These are phyloP conservation scores for Samsoniella hepiali DNA, from an alignment of 2,329 filamentous ascomycete species.

Conservation along the genomic window DNA sequence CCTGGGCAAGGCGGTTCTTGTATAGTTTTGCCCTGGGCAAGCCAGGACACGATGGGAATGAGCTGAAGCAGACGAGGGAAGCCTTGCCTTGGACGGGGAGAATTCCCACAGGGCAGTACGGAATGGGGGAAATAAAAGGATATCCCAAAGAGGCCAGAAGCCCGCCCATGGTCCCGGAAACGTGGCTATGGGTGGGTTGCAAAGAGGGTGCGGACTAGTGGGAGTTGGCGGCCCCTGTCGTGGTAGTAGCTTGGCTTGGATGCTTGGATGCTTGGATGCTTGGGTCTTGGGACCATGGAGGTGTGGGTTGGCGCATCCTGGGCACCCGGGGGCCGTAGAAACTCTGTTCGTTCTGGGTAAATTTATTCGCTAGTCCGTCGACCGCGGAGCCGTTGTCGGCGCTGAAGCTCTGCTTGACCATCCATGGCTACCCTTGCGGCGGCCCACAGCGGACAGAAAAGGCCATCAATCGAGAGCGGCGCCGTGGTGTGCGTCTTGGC, in stretches of 20 bases:
- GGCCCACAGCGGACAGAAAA: constrained; percentile 5
- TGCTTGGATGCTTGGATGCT: background rate
- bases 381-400: constrained; percentile 5
- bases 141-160: constrained; percentile 7
- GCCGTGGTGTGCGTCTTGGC: constrained; percentile 6
- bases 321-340: background rate
- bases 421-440: constrained; percentile 3
- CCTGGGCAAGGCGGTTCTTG: background rate
- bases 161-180: constrained; percentile 16
- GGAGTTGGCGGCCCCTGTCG: constrained; percentile 7
- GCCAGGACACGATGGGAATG: background rate
- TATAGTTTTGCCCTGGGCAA: background rate
- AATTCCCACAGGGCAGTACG: background rate
- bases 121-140: constrained; percentile 11
- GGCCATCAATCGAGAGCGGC: background rate
- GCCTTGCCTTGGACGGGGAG: constrained; percentile 7
- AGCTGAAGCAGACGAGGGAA: constrained; percentile 1
- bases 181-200: constrained; percentile 15
- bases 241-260: background rate
- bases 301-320: constrained; percentile 5
- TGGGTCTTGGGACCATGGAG: background rate
- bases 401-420: constrained; percentile 10
- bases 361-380: background rate
- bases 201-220: constrained; percentile 2
- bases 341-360: background rate